Evolutionary conservation across 768 basidiomycete genomes (phyloP).

Genomic region (Multifurca ochricompacta): DNA sequence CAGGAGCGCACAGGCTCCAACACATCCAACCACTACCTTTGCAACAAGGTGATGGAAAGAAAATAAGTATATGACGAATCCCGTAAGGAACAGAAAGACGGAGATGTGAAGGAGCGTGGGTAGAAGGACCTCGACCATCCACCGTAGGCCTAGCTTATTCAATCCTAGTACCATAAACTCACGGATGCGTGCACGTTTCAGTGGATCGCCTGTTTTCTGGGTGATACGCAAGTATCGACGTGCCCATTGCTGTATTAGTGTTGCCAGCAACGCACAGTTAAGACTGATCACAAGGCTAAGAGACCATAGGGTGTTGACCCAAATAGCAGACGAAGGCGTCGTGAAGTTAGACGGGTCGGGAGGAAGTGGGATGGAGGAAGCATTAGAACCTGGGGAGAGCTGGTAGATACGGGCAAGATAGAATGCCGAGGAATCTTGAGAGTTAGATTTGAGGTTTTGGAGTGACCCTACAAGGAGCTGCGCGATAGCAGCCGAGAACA

Average conservation of each 20-base stretch:
- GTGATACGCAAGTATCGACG: not conserved
- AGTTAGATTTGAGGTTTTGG: not conserved
- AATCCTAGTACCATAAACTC: not conserved
- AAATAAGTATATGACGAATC: not conserved
- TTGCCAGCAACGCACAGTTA: not conserved
- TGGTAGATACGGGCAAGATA: not conserved
- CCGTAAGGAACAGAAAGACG: not conserved
- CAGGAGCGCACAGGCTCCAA: not conserved
- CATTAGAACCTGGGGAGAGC: not conserved
- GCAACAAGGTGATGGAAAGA: not conserved
- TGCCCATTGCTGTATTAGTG: conserved; percentile 4
- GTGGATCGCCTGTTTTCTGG: not conserved
- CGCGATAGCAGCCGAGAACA: not conserved
- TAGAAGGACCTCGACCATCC: not conserved
- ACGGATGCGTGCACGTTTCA: not conserved
- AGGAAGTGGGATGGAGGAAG: not conserved
- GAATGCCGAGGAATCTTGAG: not conserved
- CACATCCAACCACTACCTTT: not conserved
- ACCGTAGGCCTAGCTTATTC: not conserved
- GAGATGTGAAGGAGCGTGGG: not conserved
- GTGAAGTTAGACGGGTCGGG: not conserved
- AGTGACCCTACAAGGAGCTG: not conserved
- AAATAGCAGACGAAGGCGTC: not conserved
- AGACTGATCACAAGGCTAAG: not conserved
- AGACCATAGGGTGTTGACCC: not conserved